phyloP scores from a whole-genome alignment of 768 basidiomycete species.

The Gloeophyllum trabeum region DNA sequence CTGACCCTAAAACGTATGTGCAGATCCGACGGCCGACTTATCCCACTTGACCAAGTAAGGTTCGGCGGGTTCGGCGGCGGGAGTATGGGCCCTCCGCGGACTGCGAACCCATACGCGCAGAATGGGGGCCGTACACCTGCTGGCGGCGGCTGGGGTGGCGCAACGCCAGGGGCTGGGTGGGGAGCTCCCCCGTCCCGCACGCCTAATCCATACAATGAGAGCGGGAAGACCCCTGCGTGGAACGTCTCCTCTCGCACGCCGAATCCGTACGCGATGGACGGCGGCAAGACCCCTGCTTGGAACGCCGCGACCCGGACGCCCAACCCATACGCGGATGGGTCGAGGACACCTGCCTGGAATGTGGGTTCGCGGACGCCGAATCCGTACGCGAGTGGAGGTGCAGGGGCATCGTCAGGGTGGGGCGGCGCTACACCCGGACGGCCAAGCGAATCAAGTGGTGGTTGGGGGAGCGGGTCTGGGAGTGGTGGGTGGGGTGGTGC shows the following conservation, averaged over 20 bases:
- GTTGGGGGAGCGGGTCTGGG: slow-evolving; percentile 14
- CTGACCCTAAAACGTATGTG: no score
- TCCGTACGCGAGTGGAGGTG: slow-evolving; percentile 43
- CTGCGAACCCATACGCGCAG: no score
- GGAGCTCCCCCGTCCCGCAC: no score
- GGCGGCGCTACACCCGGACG: slow-evolving; percentile 41
- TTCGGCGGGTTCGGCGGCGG: slow-evolving; percentile 10
- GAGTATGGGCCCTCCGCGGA: slow-evolving; percentile 13
- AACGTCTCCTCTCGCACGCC: no score
- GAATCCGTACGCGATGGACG: slow-evolving; percentile 28
- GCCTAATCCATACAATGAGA: no score
- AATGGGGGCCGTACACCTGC: slow-evolving; percentile 60
- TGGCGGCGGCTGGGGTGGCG: slow-evolving; percentile 48
- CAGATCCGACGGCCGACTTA: no score
- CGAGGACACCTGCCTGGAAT: slow-evolving; percentile 55
- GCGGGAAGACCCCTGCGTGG: no score
- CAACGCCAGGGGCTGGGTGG: no score
- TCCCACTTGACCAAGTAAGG: background rate
- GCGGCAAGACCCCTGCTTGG: slow-evolving; percentile 18
- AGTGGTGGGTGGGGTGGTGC: slow-evolving; percentile 32
- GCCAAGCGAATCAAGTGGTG: slow-evolving; percentile 13
- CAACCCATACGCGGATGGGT: slow-evolving; percentile 52
- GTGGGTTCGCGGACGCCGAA: slow-evolving; percentile 61
- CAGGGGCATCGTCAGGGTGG: slow-evolving; percentile 39
- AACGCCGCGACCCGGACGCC: slow-evolving; percentile 35